Base-by-base conservation (phyloP, 345 rosid species). In the Trapa incisa region DNA sequence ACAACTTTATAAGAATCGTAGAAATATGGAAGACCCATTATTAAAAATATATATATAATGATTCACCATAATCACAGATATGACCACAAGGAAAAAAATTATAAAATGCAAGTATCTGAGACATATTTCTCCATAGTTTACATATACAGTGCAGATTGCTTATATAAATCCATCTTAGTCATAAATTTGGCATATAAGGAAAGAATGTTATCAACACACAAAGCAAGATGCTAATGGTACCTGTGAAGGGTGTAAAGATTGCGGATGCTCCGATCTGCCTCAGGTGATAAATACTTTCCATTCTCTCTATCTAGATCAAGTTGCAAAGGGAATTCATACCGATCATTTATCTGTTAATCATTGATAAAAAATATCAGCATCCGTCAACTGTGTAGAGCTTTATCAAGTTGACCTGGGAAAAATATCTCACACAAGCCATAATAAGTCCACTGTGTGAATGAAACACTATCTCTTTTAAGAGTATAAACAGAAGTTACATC, bases 311-410 rank as follows among this genome's bases (percentile, higher is more conserved):
- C 85, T 39, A 81, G 82, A 72, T 81, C 85, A 67, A 81, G 85
- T 75, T 79, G 85, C 68, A 81, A 73, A 73, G 85, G 85, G 62
- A 81, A 81, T 68, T 81, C 85, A 67, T 81, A 81, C 12, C 85
- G 82, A 58, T 81, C 85, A 76, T 81, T 81, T 48, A 81, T 81
- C 82, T 81, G 72, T 45, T 50, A 35, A 47, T 42, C 61, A 66
- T 62, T 22, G 54, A 2, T 6, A 45, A 13, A 32, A 36, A 37
- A n/a, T 33, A 9, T 58, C n/a, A 48, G 37, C 41, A 65, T 22
- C 67, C 29, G 52, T 65, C 37, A 33, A 42, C 17, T 42, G 2
- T 7, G 10, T 42, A 12, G 35, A 42, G 37, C 16, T 3, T 16
- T 64, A 6, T 37, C 38, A 33, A 35, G 32, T 58, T 6, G 1